Evolutionary conservation across 1,139 yeast species (phyloP), one percentile per base, ranked within the genome.

Genomic region (Kodamaea alishanica): DNA sequence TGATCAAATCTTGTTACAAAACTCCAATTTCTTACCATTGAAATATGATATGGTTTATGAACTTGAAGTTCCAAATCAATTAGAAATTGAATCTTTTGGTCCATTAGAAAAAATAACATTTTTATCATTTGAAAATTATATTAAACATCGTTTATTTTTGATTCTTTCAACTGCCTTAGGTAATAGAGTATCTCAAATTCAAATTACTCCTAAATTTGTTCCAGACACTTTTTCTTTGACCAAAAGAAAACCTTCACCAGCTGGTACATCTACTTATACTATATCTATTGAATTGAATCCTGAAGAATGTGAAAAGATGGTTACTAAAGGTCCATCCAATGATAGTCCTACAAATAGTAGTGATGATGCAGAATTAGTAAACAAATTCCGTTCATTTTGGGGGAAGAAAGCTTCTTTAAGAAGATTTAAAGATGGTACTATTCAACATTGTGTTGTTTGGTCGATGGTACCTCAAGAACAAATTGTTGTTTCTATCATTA

Each of bases 361-460:
- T 24, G 34, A 32, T 26, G 37, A 27, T 5, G 33, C 23, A 35
- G 81, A 77, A 34, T 81, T 74, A 26, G 80, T 83, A 6, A 58
- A 68, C 6, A 71, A 74, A 40, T 92, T 94, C 65, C 77, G 87
- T 50, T 68, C 79, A 5, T 90, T 92, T 56, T 94, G 98, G 99
- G 97, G 97, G 3, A 58, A 75, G 9, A 82, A 78, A 50, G 81
- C 95, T 0, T 88, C 95, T 10, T 70, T 92, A 43, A 79, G 99
- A 67, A 77, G 95, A 57, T 94, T 90, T 65, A 84, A 82, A 56
- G 96, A 90, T 60, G 97, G 97, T 26, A 70, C 83, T 3, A 88
- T 94, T 45, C 81, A 79, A 46, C 94, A 92, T 61, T 84, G 96
- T 60, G 95, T 92, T 39, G 83, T 88, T 26, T 92, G 97, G 97